These are phyloP conservation scores for Candida tunisiensis DNA, from an alignment of 1,139 yeast species.

Conservation along the genomic window DNA sequence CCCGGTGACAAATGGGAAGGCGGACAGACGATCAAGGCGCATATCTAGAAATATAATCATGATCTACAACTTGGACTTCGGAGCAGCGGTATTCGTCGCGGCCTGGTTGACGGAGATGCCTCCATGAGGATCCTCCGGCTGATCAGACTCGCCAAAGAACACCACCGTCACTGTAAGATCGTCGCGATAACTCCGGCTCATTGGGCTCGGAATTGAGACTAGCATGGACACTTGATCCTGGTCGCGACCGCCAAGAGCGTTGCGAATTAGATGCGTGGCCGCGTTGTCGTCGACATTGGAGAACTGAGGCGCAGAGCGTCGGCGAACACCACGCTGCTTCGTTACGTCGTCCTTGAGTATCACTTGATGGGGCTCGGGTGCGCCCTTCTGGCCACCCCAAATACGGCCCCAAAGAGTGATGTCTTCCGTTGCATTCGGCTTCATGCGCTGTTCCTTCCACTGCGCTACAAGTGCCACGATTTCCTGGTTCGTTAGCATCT, in stretches of 20 bases:
- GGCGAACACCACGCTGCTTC: conserved; percentile 41
- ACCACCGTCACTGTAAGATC: conserved; percentile 93
- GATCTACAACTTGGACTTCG: conserved; percentile 4
- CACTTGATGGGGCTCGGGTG: conserved; percentile 13
- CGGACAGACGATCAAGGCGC: conserved; percentile 31
- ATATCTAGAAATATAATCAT: not conserved
- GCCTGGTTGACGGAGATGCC: conserved; percentile 14
- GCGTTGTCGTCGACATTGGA: conserved; percentile 66
- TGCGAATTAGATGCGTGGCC: conserved; percentile 83
- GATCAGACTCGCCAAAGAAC: conserved; percentile 47
- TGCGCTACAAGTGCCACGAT: conserved; percentile 82
- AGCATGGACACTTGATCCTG: conserved; percentile 79
- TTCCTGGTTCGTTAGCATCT: conserved; percentile 82
- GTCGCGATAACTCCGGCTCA: conserved; percentile 84
- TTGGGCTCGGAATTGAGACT: conserved; percentile 85
- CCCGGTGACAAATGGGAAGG: conserved; percentile 64
- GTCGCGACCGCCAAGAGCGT: conserved; percentile 84
- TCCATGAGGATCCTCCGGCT: conserved; percentile 11
- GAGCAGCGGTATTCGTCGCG: conserved; percentile 8
- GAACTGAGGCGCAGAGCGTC: conserved; percentile 23
- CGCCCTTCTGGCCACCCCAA: conserved; percentile 2
- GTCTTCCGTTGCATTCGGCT: not conserved
- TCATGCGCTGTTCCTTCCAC: conserved; percentile 54
- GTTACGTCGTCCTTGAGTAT: conserved; percentile 29
- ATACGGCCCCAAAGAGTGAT: conserved; percentile 5